A percentile compares a stretch with the other conserved stretches of the same genome.
These are phyloP conservation scores for Digitaria exilis DNA, from an alignment of 202 grass and related monocot genomes.

Conservation along the genomic window DNA sequence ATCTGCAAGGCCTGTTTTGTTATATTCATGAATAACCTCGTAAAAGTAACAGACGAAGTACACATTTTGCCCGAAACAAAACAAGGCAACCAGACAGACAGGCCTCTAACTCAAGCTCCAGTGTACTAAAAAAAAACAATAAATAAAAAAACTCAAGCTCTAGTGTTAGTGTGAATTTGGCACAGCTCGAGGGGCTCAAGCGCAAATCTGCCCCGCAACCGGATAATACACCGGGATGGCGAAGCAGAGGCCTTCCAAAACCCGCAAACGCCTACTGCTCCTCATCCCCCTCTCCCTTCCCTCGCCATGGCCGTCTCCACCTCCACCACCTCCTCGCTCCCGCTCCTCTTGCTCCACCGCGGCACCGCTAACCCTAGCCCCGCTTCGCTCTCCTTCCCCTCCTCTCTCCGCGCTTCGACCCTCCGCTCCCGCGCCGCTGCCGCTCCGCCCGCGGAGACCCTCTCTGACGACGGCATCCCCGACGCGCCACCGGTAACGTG, in stretches of 20 bases:
- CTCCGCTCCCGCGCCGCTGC: conserved; percentile 45
- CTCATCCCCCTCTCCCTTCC: conserved; percentile 13
- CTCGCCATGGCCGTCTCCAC: conserved; percentile 61
- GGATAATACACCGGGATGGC: conserved; percentile 44
- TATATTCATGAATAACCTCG: not conserved
- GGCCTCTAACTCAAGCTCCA: not conserved
- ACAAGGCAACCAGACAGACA: not conserved
- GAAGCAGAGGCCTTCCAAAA: conserved; percentile 45
- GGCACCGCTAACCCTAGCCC: conserved; percentile 35
- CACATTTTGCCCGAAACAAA: not conserved
- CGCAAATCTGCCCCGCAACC: not conserved
- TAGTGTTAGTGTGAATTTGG: not conserved
- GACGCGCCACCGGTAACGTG: conserved; percentile 44
- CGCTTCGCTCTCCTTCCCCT: conserved; percentile 49
- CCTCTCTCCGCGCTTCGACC: conserved; percentile 36
- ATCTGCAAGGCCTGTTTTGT: not conserved
- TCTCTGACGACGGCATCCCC: conserved; percentile 39
- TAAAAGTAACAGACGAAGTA: not conserved
- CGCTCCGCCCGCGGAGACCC: conserved; percentile 37
- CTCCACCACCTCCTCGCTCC: conserved; percentile 54
- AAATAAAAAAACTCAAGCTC: too few relatives aligned
- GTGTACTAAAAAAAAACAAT: too few relatives aligned
- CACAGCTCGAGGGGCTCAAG: not conserved
- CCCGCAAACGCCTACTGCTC: not conserved
- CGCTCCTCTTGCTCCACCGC: conserved; percentile 51